These are phyloP conservation scores for Henckelia pumila DNA, from an alignment of 257 asterid species.

Conservation along the genomic window DNA sequence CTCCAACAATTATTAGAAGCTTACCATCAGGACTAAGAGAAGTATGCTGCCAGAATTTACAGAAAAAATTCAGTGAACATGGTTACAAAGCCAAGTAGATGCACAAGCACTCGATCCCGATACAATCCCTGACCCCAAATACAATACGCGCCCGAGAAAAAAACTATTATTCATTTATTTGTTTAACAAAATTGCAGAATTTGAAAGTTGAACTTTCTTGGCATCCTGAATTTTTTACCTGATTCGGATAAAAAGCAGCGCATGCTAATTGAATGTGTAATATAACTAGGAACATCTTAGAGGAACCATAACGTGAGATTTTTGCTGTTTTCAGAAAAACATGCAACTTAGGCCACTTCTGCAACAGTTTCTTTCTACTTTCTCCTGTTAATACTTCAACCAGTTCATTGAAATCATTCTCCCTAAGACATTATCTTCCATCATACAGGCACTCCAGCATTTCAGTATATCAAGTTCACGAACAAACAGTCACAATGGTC, in stretches of 20 bases:
- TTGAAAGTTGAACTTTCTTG: neutral
- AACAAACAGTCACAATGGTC: neutral
- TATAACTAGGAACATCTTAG: neutral
- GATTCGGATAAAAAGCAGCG: neutral
- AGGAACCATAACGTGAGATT: constrained; percentile 10
- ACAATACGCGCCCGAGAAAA: neutral
- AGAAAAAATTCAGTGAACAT: constrained; percentile 13
- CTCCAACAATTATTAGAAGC: constrained; percentile 78
- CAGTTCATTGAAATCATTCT: constrained; percentile 13
- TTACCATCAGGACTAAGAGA: constrained; percentile 82
- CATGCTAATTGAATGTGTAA: neutral
- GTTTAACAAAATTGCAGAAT: neutral
- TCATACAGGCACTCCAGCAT: neutral
- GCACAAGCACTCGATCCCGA: neutral
- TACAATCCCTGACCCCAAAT: neutral
- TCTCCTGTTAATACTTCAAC: constrained; percentile 9
- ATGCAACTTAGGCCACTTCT: neutral
- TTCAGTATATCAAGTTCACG: neutral
- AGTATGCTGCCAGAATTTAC: constrained; percentile 63
- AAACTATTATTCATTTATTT: neutral
- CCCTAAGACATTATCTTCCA: neutral
- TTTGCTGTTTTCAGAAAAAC: neutral
- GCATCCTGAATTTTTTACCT: neutral
- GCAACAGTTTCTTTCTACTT: neutral
- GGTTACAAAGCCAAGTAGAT: constrained; percentile 4